Evolutionary conservation across 495 filamentous ascomycete species (phyloP).

Genomic region (Evernia prunastri): DNA sequence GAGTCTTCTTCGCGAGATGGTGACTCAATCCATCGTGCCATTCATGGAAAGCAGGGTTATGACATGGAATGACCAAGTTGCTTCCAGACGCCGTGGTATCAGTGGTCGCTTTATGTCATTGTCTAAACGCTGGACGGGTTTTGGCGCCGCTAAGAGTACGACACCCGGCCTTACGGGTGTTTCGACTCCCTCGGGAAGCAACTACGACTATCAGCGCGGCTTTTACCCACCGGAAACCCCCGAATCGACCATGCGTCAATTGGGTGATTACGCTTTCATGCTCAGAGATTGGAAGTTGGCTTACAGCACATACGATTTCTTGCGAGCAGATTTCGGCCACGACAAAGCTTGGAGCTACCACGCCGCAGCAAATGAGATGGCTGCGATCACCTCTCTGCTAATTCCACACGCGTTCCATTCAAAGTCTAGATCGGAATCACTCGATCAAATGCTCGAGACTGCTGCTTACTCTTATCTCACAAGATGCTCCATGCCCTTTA

Average conservation of each 20-base stretch:
- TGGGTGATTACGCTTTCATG: slow-evolving; percentile 95
- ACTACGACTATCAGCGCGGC: slow-evolving; percentile 70
- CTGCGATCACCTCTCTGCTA: slow-evolving; percentile 72
- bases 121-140: slow-evolving; percentile 76
- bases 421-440: slow-evolving; percentile 66
- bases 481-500: slow-evolving; percentile 66
- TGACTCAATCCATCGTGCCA: slow-evolving; percentile 84
- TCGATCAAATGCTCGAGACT: slow-evolving; percentile 80
- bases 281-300: slow-evolving; percentile 92
- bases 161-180: slow-evolving; percentile 35
- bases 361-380: slow-evolving; percentile 89
- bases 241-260: slow-evolving; percentile 85
- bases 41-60: slow-evolving; percentile 89
- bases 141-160: slow-evolving; percentile 50
- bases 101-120: slow-evolving; percentile 87
- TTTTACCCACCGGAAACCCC: slow-evolving; percentile 79
- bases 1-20: slow-evolving; percentile 84
- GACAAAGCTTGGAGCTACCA: slow-evolving; percentile 97
- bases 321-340: slow-evolving; percentile 79
- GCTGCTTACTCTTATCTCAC: slow-evolving; percentile 88
- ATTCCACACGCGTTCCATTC: slow-evolving; percentile 61
- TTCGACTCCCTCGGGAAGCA: slow-evolving; percentile 44
- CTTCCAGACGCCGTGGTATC: slow-evolving; percentile 79
- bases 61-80: slow-evolving; percentile 95
- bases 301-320: slow-evolving; percentile 79